Base-by-base conservation (phyloP, 2,329 filamentous ascomycete genomes). In the Epichloe scottii region DNA sequence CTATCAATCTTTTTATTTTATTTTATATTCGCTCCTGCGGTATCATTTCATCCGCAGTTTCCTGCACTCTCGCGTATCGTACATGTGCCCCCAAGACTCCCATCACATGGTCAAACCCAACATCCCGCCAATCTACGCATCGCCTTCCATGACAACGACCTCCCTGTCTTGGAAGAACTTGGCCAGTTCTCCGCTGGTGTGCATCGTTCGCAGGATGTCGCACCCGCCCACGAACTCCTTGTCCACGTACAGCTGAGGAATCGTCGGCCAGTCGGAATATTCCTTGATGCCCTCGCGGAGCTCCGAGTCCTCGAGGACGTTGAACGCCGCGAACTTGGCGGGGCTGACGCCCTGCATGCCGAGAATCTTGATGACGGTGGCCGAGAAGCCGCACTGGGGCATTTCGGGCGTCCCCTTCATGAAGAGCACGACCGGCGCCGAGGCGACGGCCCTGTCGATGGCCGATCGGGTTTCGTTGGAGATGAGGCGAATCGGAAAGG, bases 371-470 rank as follows among this genome's bases (percentile, higher is more conserved):
- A 98, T 95, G 66, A 81, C 89, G 50, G 91, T 91, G 61, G 90
- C 82, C 53, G 91, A 97, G 76, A 96, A 98, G 44, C 93, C 93
- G 71, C 93, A 98, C 69, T 96, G 90, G 19, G 93, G 93, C 54
- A 82, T 88, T 72, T 96, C 90, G 53, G 93, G 93, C 1, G 93
- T 97, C 53, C 93, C 93, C 75, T 98, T 98, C 93, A 98, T 98
- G 76, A 98, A 98, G 52, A 98, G 77, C 1, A 98, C 93, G 0
- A 98, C 91, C 2, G 91, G 91, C 0, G 90, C 86, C 1, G 89
- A 90, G 23, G 73, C 76, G 15, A 98, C 84, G 34, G 91, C 91
- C 67, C 89, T 88, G 68, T 96, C 88, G 62, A 98, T 98, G 26
- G 90, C 89, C 39, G 81, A 71, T 55, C 79, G 82, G 11, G 87